phyloP scores from a whole-genome alignment of 768 basidiomycete species.

The Hypholoma fasciculare region DNA sequence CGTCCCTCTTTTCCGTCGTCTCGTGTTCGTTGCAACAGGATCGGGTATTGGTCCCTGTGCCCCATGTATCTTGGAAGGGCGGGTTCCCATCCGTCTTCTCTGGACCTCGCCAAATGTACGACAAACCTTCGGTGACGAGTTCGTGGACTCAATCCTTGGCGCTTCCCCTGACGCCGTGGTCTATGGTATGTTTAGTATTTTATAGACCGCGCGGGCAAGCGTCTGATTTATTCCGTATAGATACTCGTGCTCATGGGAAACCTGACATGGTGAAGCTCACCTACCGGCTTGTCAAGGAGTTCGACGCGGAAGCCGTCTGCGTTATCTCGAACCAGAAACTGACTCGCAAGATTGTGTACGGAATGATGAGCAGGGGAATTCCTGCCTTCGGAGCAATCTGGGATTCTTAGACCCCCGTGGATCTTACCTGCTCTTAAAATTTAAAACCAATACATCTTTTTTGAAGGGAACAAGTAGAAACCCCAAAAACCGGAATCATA shows the following conservation, averaged over 20 bases:
- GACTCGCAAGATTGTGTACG: slow-evolving; percentile 58
- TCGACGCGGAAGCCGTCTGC: slow-evolving; percentile 53
- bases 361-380: slow-evolving; percentile 58
- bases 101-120: slow-evolving; percentile 65
- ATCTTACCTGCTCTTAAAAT: background rate
- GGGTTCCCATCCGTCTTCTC: slow-evolving; percentile 54
- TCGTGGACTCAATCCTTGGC: slow-evolving; percentile 56
- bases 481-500: background rate
- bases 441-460: background rate
- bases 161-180: slow-evolving; percentile 56
- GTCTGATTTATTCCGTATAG: slow-evolving; percentile 19
- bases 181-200: slow-evolving; percentile 40
- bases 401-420: slow-evolving; percentile 43
- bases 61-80: slow-evolving; percentile 50
- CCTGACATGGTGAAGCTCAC: slow-evolving; percentile 51
- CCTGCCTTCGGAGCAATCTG: slow-evolving; percentile 65
- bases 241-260: slow-evolving; percentile 45
- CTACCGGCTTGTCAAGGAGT: slow-evolving; percentile 45
- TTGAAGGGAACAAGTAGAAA: too few relatives aligned
- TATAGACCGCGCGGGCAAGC: background rate
- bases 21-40: slow-evolving; percentile 60
- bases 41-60: slow-evolving; percentile 64
- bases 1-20: slow-evolving; percentile 52
- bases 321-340: slow-evolving; percentile 61
- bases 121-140: slow-evolving; percentile 60